These are phyloP conservation scores for Naumovozyma castellii DNA, from an alignment of 805 yeast genomes.

Conservation along the genomic window DNA sequence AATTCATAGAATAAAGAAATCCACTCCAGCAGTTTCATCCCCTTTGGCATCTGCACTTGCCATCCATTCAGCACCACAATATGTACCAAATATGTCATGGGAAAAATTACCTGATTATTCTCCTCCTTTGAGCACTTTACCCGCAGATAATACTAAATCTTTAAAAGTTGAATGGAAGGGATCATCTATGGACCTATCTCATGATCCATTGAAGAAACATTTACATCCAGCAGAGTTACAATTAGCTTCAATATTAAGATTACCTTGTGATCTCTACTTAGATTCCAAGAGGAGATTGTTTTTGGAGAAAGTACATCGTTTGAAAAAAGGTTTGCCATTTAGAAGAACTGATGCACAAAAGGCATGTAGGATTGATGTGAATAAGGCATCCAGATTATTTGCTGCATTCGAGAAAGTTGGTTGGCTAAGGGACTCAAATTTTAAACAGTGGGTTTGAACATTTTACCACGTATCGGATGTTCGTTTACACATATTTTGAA, in stretches of 20 bases:
- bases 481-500: no score
- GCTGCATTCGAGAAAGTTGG: slow-evolving; percentile 87
- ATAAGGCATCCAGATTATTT: slow-evolving; percentile 81
- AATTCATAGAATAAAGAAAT: slow-evolving; percentile 12
- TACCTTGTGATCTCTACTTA: slow-evolving; percentile 75
- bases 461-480: background rate
- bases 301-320: slow-evolving; percentile 73
- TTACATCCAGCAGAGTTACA: slow-evolving; percentile 85
- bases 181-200: slow-evolving; percentile 80
- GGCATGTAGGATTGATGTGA: slow-evolving; percentile 92
- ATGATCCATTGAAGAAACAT: slow-evolving; percentile 59
- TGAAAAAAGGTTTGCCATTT: slow-evolving; percentile 60
- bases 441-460: slow-evolving; percentile 31
- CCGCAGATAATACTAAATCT: slow-evolving; percentile 51
- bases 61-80: slow-evolving; percentile 19
- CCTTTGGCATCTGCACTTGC: slow-evolving; percentile 20
- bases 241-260: slow-evolving; percentile 73
- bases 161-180: slow-evolving; percentile 95
- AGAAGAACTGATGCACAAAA: slow-evolving; percentile 96
- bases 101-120: slow-evolving; percentile 68
- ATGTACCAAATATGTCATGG: slow-evolving; percentile 43
- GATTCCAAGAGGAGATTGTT: slow-evolving; percentile 75
- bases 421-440: slow-evolving; percentile 73
- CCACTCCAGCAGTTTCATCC: slow-evolving; percentile 19
- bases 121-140: slow-evolving; percentile 57